Base-by-base conservation (phyloP, 2,329 filamentous ascomycete genomes). In the Trichoderma pleuroti region DNA sequence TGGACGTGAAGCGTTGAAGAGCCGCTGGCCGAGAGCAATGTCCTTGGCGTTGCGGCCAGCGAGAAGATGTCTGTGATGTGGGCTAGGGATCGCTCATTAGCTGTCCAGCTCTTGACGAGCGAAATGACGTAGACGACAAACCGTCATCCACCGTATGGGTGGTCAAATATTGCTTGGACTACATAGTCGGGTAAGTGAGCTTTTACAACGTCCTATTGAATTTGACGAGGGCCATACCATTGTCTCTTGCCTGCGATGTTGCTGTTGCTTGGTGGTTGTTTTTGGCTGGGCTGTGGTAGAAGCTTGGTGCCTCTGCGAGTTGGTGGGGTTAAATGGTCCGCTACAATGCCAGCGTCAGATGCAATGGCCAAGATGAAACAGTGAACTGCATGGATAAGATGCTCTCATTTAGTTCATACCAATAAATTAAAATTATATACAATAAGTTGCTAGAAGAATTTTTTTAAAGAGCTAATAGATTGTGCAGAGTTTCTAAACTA, bases 161-260 rank as follows among this genome's bases (percentile, higher is more conserved):
- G 77, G 95, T 97, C 73, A 99, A 88, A 81, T 98, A 99, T 91
- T 98, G 96, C 85, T 98, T 98, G 70, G 96, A 99, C 96, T 98
- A 72, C 71, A 21, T 28, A 9, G 61, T 61, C 59, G 73, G 64
- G 7, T 21, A 10, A 12, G 36, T 73, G 71, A 59, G 56, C 34
- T 16, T 18, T 36, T 24, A 32, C 57, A 16, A 42, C 3, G 6
- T 54, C 3, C 26, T 30, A 5, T 34, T 16, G 9, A 5, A 24
- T 59, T 57, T 30, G 36, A 60, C 11, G 49, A 70, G 52, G 36
- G 6, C 11, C 56, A 73, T 75, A 78, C 78, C 78, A 80, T 80
- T 18, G 71, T 71, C 54, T 56, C 30, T 24, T 54, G 36, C 16
- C 16, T 52, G 24, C 26, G 24, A 52, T 36, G 66, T 36, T 61